Evolutionary conservation across 805 yeast species (phyloP).

Genomic region (Starmerella etchellsii): DNA sequence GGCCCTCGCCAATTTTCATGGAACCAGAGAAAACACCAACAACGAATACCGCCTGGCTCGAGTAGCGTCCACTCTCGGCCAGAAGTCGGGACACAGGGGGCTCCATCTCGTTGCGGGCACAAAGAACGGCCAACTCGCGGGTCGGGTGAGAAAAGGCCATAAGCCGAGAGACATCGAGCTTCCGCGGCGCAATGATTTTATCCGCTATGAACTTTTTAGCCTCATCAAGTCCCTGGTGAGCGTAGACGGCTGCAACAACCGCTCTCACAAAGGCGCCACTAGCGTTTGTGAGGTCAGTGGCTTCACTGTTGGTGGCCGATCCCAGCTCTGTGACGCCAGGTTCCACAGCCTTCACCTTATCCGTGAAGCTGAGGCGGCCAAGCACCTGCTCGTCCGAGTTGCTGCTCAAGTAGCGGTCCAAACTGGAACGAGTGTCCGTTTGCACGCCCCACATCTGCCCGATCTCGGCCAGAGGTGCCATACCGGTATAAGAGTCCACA

Average conservation of each 20-base stretch:
- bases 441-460: constrained; percentile 85
- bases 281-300: constrained; percentile 30
- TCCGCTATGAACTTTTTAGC: constrained; percentile 57
- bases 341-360: constrained; percentile 22
- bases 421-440: constrained; percentile 47
- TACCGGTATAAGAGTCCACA: constrained; percentile 61
- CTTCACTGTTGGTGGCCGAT: constrained; percentile 22
- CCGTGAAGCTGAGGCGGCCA: constrained; percentile 34
- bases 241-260: constrained; percentile 68
- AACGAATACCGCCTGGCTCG: constrained; percentile 71
- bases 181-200: constrained; percentile 64
- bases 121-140: constrained; percentile 62
- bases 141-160: constrained; percentile 78
- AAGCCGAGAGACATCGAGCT: constrained; percentile 58
- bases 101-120: constrained; percentile 60
- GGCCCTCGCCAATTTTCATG: constrained; percentile 82
- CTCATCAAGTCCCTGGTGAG: constrained; percentile 51
- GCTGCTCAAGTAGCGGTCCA: constrained; percentile 54
- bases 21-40: constrained; percentile 84
- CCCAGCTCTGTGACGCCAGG: constrained; percentile 25
- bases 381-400: constrained; percentile 54
- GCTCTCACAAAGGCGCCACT: constrained; percentile 67
- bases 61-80: constrained; percentile 85
- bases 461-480: constrained; percentile 47
- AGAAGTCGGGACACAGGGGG: constrained; percentile 70